Conservation (phyloP, 768 basidiomycete genomes). For the Sistotremastrum niveocremeum region DNA sequence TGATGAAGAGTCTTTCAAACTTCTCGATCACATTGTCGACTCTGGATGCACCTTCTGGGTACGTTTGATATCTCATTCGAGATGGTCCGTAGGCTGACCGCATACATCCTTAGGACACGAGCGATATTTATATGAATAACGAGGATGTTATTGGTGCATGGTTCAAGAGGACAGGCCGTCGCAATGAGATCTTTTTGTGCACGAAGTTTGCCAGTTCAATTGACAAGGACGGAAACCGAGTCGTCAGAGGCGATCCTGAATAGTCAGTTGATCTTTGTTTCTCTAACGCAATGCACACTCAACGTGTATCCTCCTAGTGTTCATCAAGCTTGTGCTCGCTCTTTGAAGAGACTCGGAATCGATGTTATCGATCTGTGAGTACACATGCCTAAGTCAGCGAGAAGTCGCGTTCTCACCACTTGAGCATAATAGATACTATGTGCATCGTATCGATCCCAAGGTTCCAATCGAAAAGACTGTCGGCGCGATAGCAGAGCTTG, state of each 20-base stretch:
- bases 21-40: constrained; percentile 9
- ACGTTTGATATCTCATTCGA: neutral
- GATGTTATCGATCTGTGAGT: constrained; percentile 13
- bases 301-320: constrained; percentile 8
- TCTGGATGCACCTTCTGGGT: constrained; percentile 13
- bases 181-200: constrained; percentile 9
- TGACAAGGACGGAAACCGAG: constrained; percentile 6
- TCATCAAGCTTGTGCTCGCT: constrained; percentile 9
- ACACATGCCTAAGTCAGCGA: too few relatives aligned
- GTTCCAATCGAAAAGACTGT: constrained; percentile 27
- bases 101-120: too few relatives aligned
- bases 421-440: constrained; percentile 9
- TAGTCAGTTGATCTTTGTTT: neutral
- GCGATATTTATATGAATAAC: too few relatives aligned
- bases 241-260: neutral
- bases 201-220: constrained; percentile 8
- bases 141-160: constrained; percentile 11
- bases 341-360: constrained; percentile 9
- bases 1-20: constrained; percentile 6
- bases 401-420: too few relatives aligned
- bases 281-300: constrained; percentile 4
- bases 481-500: constrained; percentile 36
- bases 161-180: constrained; percentile 1
- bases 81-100: too few relatives aligned
- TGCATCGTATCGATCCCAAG: constrained; percentile 20